Evolutionary conservation across 352 stramenopile genomes (phyloP).

Genomic region (Phytophthora crassamura): DNA sequence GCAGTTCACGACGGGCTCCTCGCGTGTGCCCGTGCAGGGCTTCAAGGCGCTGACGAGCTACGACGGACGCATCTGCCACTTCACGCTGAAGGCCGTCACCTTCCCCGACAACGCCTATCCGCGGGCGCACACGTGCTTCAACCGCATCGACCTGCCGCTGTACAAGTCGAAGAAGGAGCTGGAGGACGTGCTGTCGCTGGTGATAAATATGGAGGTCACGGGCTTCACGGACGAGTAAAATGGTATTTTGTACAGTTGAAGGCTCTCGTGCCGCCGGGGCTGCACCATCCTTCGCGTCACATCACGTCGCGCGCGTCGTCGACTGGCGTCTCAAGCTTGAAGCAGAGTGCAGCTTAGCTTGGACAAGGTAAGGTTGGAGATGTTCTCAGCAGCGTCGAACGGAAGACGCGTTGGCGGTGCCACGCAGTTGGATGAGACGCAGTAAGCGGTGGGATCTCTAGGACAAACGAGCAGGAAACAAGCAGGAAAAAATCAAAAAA

Average conservation of each 20-base stretch:
- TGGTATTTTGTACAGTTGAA: slow-evolving; percentile 50
- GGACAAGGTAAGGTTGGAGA: slow-evolving; percentile 30
- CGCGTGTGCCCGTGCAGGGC: slow-evolving; percentile 84
- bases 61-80: slow-evolving; percentile 82
- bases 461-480: neutral
- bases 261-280: slow-evolving; percentile 28
- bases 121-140: slow-evolving; percentile 85
- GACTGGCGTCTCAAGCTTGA: slow-evolving; percentile 21
- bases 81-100: slow-evolving; percentile 66
- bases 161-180: slow-evolving; percentile 93
- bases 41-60: slow-evolving; percentile 87
- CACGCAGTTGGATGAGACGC: slow-evolving; percentile 32
- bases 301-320: slow-evolving; percentile 16
- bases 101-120: slow-evolving; percentile 71
- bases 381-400: slow-evolving; percentile 33
- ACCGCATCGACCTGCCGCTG: slow-evolving; percentile 81
- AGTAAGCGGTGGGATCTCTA: too few relatives aligned
- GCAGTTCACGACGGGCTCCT: slow-evolving; percentile 88
- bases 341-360: slow-evolving; percentile 18
- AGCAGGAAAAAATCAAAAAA: slow-evolving; percentile 24
- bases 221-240: slow-evolving; percentile 91
- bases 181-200: slow-evolving; percentile 94
- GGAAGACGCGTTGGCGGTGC: slow-evolving; percentile 17
- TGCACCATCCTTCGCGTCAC: slow-evolving; percentile 31
- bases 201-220: slow-evolving; percentile 97